A percentile compares a stretch with the other conserved stretches of the same genome.
These are phyloP conservation scores for Grammothele lineata DNA, from an alignment of 768 basidiomycete genomes.

Conservation along the genomic window DNA sequence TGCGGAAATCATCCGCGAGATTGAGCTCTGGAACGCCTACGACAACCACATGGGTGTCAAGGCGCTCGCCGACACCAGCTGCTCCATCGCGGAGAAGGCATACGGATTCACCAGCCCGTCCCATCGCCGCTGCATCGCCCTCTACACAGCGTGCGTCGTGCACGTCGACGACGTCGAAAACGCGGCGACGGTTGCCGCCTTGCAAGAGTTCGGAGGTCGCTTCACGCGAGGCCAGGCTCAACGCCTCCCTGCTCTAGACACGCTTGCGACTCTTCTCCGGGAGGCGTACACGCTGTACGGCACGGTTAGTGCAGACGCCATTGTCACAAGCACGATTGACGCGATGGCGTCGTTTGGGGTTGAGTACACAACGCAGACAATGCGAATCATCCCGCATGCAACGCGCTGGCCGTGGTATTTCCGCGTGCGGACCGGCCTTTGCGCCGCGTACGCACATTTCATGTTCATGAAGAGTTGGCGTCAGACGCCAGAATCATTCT, in stretches of 20 bases:
- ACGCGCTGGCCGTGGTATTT: slow-evolving; percentile 26
- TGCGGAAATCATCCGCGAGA: neutral
- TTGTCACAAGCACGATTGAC: slow-evolving; percentile 31
- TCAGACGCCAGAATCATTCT: slow-evolving; percentile 25
- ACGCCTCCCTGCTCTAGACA: slow-evolving; percentile 28
- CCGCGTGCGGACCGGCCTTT: slow-evolving; percentile 28
- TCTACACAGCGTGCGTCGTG: slow-evolving; percentile 36
- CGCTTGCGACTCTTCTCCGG: slow-evolving; percentile 31
- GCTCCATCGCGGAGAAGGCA: too few species aligned
- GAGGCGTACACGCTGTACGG: slow-evolving; percentile 27
- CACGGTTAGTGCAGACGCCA: slow-evolving; percentile 23
- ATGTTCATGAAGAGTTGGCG: slow-evolving; percentile 25
- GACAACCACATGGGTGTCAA: neutral
- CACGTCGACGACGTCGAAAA: slow-evolving; percentile 40
- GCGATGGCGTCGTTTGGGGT: slow-evolving; percentile 32
- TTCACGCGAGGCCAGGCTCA: slow-evolving; percentile 30
- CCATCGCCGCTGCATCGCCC: neutral
- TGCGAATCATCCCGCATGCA: slow-evolving; percentile 25
- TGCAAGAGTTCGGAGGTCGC: slow-evolving; percentile 32
- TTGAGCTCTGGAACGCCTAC: neutral
- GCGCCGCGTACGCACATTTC: slow-evolving; percentile 34
- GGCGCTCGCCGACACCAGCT: too few species aligned
- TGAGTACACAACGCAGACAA: slow-evolving; percentile 29
- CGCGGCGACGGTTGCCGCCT: slow-evolving; percentile 3
- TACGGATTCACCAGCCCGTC: too few species aligned